Evolutionary conservation across 2,329 filamentous ascomycete species (phyloP).

Genomic region (Colletotrichum sp.): DNA sequence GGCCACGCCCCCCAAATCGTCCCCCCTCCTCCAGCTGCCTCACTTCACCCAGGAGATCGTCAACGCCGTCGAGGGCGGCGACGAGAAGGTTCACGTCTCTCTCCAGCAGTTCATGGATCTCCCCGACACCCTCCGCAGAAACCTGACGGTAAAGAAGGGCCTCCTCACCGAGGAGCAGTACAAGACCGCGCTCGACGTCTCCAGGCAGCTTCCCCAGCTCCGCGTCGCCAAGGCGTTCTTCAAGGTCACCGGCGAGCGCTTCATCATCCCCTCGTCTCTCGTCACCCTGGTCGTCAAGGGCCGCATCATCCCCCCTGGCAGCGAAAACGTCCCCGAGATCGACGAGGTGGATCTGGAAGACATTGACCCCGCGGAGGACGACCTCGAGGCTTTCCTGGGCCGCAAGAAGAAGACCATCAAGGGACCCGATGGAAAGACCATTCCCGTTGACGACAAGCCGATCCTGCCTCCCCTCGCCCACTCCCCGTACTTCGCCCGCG

Average conservation of each 20-base stretch:
- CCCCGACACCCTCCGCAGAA: constrained; percentile 75
- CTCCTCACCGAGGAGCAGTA: constrained; percentile 82
- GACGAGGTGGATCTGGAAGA: constrained; percentile 85
- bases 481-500: constrained; percentile 88
- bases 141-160: constrained; percentile 71
- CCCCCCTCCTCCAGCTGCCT: constrained; percentile 90
- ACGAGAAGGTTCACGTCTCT: constrained; percentile 75
- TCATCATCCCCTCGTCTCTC: constrained; percentile 89
- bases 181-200: constrained; percentile 74
- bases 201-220: constrained; percentile 82
- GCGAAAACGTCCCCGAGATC: constrained; percentile 74
- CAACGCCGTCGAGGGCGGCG: constrained; percentile 70
- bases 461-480: constrained; percentile 85
- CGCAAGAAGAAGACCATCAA: constrained; percentile 72
- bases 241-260: constrained; percentile 95
- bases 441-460: constrained; percentile 64
- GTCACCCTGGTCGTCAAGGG: constrained; percentile 96
- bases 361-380: constrained; percentile 89
- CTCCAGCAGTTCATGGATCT: constrained; percentile 91
- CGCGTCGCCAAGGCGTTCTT: constrained; percentile 94
- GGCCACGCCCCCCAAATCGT: constrained; percentile 81
- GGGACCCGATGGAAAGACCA: constrained; percentile 61
- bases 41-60: constrained; percentile 76
- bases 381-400: constrained; percentile 83
- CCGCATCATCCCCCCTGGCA: constrained; percentile 89